phyloP scores from a whole-genome alignment of 768 basidiomycete species.

The Tylopilus balloui region DNA sequence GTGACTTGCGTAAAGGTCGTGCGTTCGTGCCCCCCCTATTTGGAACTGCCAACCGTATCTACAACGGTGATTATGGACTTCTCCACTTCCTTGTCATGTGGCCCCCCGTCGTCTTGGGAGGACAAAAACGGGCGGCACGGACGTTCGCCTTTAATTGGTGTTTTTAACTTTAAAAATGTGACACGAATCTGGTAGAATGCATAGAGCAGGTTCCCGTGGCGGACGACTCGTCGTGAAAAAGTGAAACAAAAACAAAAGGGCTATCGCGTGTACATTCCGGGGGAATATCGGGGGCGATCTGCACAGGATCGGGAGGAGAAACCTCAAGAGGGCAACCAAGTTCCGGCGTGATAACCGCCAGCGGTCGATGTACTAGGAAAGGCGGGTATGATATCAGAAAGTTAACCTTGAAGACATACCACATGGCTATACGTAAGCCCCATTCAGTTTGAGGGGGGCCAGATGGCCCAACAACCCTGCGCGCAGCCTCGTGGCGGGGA shows the following conservation, averaged over 20 bases:
- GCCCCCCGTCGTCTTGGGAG: slow-evolving; percentile 2
- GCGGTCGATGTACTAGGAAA: too few species aligned
- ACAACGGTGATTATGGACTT: slow-evolving; percentile 18
- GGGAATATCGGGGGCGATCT: slow-evolving; percentile 26
- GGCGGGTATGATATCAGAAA: slow-evolving; percentile 16
- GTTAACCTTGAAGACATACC: slow-evolving; percentile 26
- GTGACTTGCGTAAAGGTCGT: slow-evolving; percentile 19
- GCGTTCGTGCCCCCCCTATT: slow-evolving; percentile 16
- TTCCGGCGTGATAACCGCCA: slow-evolving; percentile 17
- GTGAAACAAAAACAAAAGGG: too few species aligned
- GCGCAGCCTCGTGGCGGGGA: slow-evolving; percentile 18
- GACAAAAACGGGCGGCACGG: neutral
- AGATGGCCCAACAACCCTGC: slow-evolving; percentile 13
- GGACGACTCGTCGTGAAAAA: neutral
- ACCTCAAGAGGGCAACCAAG: slow-evolving; percentile 2
- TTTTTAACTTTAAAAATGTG: slow-evolving; percentile 12
- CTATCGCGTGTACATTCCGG: neutral
- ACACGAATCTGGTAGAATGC: slow-evolving; percentile 9
- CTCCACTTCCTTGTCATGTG: slow-evolving; percentile 16
- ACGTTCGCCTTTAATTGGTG: slow-evolving; percentile 2
- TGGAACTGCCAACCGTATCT: slow-evolving; percentile 8
- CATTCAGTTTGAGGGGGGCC: slow-evolving; percentile 12
- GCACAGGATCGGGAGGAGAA: slow-evolving; percentile 26
- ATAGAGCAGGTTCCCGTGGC: slow-evolving; percentile 7
- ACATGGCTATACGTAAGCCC: slow-evolving; percentile 22